These are phyloP conservation scores for Venturia pyrina DNA, from an alignment of 2,329 filamentous ascomycete species.

Conservation along the genomic window DNA sequence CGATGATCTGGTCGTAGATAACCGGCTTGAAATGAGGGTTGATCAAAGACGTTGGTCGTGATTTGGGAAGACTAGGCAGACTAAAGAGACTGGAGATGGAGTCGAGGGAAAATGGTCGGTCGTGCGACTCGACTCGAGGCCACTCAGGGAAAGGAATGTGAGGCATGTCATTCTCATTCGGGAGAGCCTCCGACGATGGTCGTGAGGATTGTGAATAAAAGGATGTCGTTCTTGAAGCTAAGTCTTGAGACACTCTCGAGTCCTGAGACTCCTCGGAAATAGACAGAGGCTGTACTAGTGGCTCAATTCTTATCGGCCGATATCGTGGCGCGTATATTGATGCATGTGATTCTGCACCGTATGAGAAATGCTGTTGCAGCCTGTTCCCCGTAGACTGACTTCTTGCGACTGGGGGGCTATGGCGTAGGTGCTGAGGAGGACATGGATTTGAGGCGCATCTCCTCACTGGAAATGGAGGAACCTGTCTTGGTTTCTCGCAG, in stretches of 20 bases:
- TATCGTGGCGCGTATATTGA: neutral
- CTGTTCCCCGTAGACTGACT: neutral
- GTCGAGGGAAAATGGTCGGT: neutral
- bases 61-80: neutral
- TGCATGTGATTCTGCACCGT: neutral
- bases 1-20: neutral
- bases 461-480: conserved; percentile 3
- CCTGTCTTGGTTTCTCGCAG: neutral
- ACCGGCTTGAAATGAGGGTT: neutral
- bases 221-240: neutral
- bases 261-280: neutral
- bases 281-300: neutral
- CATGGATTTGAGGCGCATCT: neutral
- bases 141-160: neutral
- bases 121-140: neutral
- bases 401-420: neutral
- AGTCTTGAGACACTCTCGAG: neutral
- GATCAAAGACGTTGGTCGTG: neutral
- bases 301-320: neutral
- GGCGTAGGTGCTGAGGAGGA: neutral
- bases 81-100: neutral
- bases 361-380: neutral
- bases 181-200: neutral
- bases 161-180: neutral
- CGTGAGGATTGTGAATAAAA: neutral